Evolutionary conservation across 225 moss, liverwort and hornwort genomes (phyloP).

Genomic region (Sphagnum contortum): DNA sequence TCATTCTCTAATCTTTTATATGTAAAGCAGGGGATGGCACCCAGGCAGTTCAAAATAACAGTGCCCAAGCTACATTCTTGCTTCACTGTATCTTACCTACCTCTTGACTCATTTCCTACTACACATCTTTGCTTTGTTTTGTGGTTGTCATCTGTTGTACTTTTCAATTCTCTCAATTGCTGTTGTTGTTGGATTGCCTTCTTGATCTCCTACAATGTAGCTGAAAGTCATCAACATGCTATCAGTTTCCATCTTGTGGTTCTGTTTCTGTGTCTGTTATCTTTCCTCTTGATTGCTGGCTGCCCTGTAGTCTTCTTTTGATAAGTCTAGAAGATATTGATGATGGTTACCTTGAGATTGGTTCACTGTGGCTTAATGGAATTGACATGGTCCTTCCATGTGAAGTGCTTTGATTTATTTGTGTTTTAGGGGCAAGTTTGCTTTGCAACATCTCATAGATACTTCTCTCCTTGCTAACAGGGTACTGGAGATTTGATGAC

Average conservation of each 20-base stretch:
- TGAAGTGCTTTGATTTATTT: too few species aligned
- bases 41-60: conserved; percentile 67
- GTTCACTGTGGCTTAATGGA: too few species aligned
- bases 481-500: conserved; percentile 95
- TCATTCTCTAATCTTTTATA: background rate
- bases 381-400: too few species aligned
- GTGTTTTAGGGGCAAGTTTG: too few species aligned
- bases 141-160: background rate
- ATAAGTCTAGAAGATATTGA: too few species aligned
- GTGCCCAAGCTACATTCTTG: conserved; percentile 65
- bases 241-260: too few species aligned
- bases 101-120: background rate
- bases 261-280: too few species aligned
- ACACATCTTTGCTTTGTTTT: background rate
- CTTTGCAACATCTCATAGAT: background rate
- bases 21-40: conserved; percentile 40
- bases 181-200: background rate
- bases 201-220: too few species aligned
- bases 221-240: too few species aligned
- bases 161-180: background rate
- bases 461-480: conserved; percentile 16
- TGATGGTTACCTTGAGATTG: too few species aligned
- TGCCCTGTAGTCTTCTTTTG: too few species aligned
- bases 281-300: too few species aligned
- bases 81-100: conserved; percentile 55